These are phyloP conservation scores for Nigrospora sphaerica DNA, from an alignment of 2,329 filamentous ascomycete species.

Conservation along the genomic window DNA sequence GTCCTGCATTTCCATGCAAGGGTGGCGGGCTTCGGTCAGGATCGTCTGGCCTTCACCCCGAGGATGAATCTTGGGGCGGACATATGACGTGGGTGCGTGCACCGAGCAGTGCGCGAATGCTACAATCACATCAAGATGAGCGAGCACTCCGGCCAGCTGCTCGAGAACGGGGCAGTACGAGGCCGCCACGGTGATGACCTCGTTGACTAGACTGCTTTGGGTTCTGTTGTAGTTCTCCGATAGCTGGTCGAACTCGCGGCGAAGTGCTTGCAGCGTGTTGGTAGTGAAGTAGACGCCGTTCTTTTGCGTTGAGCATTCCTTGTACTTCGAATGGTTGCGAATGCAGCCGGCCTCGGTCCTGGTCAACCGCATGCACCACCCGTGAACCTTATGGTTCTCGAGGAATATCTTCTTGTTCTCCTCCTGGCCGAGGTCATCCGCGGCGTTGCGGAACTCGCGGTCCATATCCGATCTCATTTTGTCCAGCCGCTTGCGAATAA, in stretches of 20 bases:
- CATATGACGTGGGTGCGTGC: slow-evolving; percentile 86
- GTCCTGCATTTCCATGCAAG: slow-evolving; percentile 98
- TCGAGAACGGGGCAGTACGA: slow-evolving; percentile 94
- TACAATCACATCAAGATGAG: slow-evolving; percentile 91
- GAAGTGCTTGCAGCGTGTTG: slow-evolving; percentile 66
- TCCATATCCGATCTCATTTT: slow-evolving; percentile 78
- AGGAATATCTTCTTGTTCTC: slow-evolving; percentile 98
- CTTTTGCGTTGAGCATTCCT: slow-evolving; percentile 96
- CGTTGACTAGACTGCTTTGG: slow-evolving; percentile 81
- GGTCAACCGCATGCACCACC: slow-evolving; percentile 93
- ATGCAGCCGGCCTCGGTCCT: slow-evolving; percentile 88
- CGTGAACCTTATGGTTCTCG: slow-evolving; percentile 91
- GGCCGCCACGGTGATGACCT: slow-evolving; percentile 87
- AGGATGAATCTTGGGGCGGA: slow-evolving; percentile 82
- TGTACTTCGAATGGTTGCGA: slow-evolving; percentile 81
- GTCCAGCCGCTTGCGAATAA: slow-evolving; percentile 89
- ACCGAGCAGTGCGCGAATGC: slow-evolving; percentile 89
- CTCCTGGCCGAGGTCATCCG: slow-evolving; percentile 79
- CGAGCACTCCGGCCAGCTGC: slow-evolving; percentile 77
- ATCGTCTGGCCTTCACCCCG: slow-evolving; percentile 84
- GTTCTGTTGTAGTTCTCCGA: slow-evolving; percentile 93
- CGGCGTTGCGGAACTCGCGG: slow-evolving; percentile 68
- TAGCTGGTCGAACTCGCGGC: slow-evolving; percentile 88
- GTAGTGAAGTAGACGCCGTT: slow-evolving; percentile 99
- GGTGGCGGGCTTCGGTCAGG: slow-evolving; percentile 88